Base-by-base conservation (phyloP, 495 filamentous ascomycete species). In the Annulohypoxylon stygium region DNA sequence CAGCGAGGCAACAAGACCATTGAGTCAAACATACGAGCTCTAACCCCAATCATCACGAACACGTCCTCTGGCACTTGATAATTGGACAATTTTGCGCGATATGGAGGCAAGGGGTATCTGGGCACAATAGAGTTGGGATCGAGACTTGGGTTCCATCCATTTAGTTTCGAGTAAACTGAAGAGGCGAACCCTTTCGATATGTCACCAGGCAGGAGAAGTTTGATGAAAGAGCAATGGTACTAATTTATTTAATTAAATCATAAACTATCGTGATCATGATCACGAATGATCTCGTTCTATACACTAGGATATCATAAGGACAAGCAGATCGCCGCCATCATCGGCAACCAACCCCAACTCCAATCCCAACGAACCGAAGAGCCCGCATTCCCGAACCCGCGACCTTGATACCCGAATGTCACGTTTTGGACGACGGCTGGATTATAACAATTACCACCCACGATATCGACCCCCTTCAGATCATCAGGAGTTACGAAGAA, bases 401-500 rank as follows among this genome's bases (percentile, higher is more conserved):
- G 76, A 4, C 88, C 90, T 78, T 94, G 92, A 43, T 85, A 86
- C 6, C 87, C 83, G 70, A 92, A 94, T 0, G 90, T 93, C 41
- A 93, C 78, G 67, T 91, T 91, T 76, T 93, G 90, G 71, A 78
- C 73, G 1, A 93, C 83, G 1, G 82, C 86, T 25, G 75, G 64
- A 68, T 94, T 94, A 67, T 88, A 81, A 74, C 92, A 94, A 16
- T 92, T 82, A 6, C 92, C 92, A 39, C 86, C 88, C n/a, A 80
- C 81, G 69, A 94, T 89, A 78, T 95, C 89, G 71, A 94, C 82
- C 14, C 84, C 83, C 4, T 61, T 85, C 12, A 95, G 83, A 74
- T 94, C 92, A 77, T 94, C 90, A 0, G 92, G 84, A 1, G 88
- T 83, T 2, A 82, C 78, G 82, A 95, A 94, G 83, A 95, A 95